Evolutionary conservation across 2,329 filamentous ascomycete genomes (phyloP).

Genomic region (Fusarium sp.): DNA sequence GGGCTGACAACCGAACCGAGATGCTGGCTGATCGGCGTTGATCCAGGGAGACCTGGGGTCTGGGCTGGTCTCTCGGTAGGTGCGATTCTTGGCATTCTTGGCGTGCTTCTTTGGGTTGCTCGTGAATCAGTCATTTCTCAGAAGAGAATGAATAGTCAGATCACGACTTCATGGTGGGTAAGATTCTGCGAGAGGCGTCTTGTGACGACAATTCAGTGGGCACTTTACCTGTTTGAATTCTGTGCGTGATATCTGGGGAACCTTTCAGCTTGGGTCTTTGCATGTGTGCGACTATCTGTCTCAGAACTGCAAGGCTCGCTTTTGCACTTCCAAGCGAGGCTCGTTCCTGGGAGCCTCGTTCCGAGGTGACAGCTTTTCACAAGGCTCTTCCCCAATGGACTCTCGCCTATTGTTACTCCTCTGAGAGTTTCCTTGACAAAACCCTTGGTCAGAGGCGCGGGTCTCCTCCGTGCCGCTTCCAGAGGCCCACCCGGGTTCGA

Average conservation of each 20-base stretch:
- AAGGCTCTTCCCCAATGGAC: neutral
- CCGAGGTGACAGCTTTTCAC: neutral
- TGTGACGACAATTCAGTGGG: neutral
- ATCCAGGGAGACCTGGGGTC: neutral
- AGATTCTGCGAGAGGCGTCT: neutral
- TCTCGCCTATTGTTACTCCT: neutral
- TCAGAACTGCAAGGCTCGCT: neutral
- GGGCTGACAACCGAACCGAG: neutral
- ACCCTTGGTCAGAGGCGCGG: neutral
- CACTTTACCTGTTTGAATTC: neutral
- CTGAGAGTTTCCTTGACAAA: neutral
- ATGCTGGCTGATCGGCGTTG: neutral
- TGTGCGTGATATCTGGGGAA: neutral
- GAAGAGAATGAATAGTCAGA: neutral
- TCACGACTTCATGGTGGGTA: neutral
- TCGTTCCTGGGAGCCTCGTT: neutral
- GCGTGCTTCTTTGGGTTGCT: neutral
- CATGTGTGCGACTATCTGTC: neutral
- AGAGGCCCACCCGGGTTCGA: neutral
- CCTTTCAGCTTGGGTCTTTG: neutral
- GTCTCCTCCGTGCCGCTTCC: neutral
- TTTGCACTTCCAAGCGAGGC: neutral
- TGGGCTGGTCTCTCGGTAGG: neutral
- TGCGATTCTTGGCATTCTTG: neutral
- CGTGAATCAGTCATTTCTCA: neutral